Evolutionary conservation across 2,329 filamentous ascomycete genomes (phyloP), one percentile per base, ranked within the genome.

Genomic region (Ilyonectria sp.): DNA sequence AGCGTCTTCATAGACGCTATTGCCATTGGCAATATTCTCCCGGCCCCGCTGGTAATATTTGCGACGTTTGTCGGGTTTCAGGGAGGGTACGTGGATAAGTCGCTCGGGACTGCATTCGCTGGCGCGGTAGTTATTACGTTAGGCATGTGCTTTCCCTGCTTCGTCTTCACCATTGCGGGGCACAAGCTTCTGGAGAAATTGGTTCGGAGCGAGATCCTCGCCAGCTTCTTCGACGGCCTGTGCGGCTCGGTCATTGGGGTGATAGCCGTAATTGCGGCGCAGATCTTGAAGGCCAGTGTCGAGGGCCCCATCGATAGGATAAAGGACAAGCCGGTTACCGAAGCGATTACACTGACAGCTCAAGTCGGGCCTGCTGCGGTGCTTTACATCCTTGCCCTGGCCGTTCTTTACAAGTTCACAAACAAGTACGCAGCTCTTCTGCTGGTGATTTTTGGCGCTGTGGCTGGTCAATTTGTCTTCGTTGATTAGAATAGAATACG

Each of bases 1-100:
- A 65, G 62, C 62, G 62, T 65, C 17, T 60, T 65, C 37, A 65
- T 65, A 33, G 62, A 65, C 47, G 62, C 23, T 7, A 59, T 65
- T 60, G 62, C 62, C n/a, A 65, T 65, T 53, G 55, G 62, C 6
- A 65, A 65, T 33, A 53, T 65, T 29, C 40, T 65, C 44, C 62
- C 62, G 15, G 62, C 62, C n/a, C 62, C 55, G 23, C 55, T 65
- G 33, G 62, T 60, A n/a, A 65, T 64, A 6, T 26, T 26, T 26
- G 23, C 23, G 23, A 26, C 23, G 23, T 26, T 26, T 26, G 23
- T 26, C 23, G 23, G 23, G 23, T 26, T 26, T 59, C 61, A 64
- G 54, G 61, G 61, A 21, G 61, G 21, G 11, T 64, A 64, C 21
- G 17, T 44, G 17, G 54, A 64, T 59, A 35, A 35, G 44, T 59